Conservation (phyloP, 2,329 filamentous ascomycete genomes). For the Aureobasidium sp. region DNA sequence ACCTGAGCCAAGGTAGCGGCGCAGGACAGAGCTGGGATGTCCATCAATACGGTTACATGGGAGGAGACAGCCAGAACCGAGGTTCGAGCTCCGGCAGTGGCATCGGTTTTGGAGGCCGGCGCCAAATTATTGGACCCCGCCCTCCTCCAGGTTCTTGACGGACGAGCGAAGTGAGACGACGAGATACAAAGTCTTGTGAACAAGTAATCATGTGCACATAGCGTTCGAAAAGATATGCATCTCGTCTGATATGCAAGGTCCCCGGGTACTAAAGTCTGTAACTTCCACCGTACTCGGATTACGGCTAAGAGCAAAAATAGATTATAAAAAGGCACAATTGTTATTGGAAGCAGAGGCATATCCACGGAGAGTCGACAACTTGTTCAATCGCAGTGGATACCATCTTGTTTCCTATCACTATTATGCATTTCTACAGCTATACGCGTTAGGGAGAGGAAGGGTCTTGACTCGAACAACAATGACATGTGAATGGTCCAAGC, state of each 20-base stretch:
- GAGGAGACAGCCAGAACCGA: constrained; percentile 65
- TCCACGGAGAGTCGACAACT: too few relatives aligned
- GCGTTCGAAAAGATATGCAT: background rate
- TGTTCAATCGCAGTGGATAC: too few relatives aligned
- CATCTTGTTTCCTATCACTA: too few relatives aligned
- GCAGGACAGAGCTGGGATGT: constrained; percentile 69
- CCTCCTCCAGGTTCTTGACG: constrained; percentile 37
- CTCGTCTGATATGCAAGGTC: background rate
- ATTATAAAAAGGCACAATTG: too few relatives aligned
- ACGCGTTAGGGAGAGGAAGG: too few relatives aligned
- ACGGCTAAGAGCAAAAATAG: too few relatives aligned
- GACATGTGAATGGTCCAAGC: background rate
- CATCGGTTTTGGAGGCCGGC: constrained; percentile 53
- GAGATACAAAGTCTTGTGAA: background rate
- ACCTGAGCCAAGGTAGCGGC: constrained; percentile 52
- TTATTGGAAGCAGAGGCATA: too few relatives aligned
- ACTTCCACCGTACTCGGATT: too few relatives aligned
- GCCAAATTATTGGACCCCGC: constrained; percentile 72
- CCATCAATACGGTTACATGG: constrained; percentile 66
- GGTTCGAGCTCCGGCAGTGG: constrained; percentile 52
- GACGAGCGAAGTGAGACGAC: background rate
- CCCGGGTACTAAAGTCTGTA: too few relatives aligned
- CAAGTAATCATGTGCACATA: constrained; percentile 4
- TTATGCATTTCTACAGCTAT: too few relatives aligned
- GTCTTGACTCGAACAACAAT: background rate